Percentiles rank a stretch among this genome's conserved stretches.
Conservation (phyloP, 169 alveolate species). For the Cardiosporidium cionae region DNA sequence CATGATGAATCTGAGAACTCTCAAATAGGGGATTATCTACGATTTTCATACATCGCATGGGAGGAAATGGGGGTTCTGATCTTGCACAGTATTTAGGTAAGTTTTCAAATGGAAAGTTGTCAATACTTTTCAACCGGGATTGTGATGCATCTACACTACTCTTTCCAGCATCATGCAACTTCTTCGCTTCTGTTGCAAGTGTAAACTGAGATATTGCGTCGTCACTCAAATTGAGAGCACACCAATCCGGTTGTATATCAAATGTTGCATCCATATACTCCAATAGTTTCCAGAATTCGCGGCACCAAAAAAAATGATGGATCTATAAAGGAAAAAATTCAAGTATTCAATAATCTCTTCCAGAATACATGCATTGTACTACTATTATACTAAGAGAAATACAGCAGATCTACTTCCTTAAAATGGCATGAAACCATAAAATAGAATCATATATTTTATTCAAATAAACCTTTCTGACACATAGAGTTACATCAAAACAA, state of each 20-base stretch:
- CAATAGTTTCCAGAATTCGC: not conserved
- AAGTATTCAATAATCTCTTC: no score
- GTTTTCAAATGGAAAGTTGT: not conserved
- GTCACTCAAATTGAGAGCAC: not conserved
- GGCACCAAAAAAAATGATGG: not conserved
- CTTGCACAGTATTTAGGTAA: not conserved
- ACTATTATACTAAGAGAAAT: no score
- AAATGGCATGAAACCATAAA: not conserved
- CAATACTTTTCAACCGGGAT: not conserved
- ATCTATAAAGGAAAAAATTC: no score
- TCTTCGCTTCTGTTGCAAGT: no score
- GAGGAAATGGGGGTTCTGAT: not conserved
- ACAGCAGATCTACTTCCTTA: not conserved
- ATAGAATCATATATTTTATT: not conserved
- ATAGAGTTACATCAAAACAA: not conserved
- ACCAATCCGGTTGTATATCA: not conserved
- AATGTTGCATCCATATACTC: not conserved
- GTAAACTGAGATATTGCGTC: not conserved
- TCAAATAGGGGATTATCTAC: no score
- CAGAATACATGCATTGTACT: not conserved
- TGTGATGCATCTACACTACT: no score
- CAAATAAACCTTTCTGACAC: not conserved
- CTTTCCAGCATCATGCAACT: no score
- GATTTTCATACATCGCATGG: not conserved
- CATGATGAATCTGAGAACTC: no score